Evolutionary conservation across 1,284 basidiomycete genomes (phyloP), one percentile per base, ranked within the genome.

Genomic region (Boletus smithii): DNA sequence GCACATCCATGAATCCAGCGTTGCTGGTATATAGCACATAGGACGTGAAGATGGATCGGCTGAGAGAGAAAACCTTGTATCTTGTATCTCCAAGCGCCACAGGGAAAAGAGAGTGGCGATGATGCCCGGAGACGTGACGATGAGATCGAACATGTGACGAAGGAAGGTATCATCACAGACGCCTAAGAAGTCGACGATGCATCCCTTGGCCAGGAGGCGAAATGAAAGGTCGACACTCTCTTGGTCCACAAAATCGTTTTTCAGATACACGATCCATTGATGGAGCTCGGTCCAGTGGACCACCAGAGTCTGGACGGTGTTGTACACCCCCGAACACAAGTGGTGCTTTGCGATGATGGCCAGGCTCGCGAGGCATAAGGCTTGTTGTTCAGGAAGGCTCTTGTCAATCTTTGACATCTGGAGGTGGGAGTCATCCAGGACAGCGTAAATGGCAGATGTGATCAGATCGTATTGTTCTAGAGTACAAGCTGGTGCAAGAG

Each of bases 1-100:
- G 20, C 58, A 59, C 61, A 66, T 66, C 57, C 65, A 67, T 1
- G 53, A 51, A 39, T 63, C 65, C 35, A 67, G 35, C 9, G 38
- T 51, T 22, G 46, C 51, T 9, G 61, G 40, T 26, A 31, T 33
- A 14, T 50, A 37, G 23, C 39, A 43, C 16, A 38, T 38, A 2
- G 55, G 48, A 27, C 29, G 40, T 8, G 43, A 17, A 14, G 40
- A 30, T 18, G 51, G 23, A 26, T 51, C 46, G n/a, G 17, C 48
- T 30, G 39, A 26, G n/a, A 32, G 35, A 44, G 44, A 48, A 36
- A 67, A 66, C 34, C 53, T 44, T 31, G 16, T 23, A 26, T 65
- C 60, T 23, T 43, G 39, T 14, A 40, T 42, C 34, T 63, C 65
- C 42, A 67, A 17, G 26, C 41, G 53, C 65, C 65, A 67, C 23